A percentile compares a stretch with the other conserved stretches of the same genome.
phyloP scores from a whole-genome alignment of 768 basidiomycete genomes.

The Pleurotus cornucopiae region DNA sequence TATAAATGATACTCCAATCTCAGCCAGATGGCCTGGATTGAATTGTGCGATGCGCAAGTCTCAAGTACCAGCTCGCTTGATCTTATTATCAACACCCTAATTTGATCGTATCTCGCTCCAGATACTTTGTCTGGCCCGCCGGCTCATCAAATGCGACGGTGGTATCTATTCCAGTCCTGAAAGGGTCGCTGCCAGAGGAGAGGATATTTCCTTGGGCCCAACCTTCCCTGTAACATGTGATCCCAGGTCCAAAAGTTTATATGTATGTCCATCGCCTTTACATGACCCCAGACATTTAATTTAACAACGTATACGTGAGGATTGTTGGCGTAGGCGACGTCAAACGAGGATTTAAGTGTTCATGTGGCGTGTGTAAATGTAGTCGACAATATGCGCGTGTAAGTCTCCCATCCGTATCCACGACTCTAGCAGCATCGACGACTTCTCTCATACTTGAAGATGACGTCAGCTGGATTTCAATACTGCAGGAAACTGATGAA shows the following conservation, averaged over 20 bases:
- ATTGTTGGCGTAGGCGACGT: no score
- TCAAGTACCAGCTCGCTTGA: not conserved
- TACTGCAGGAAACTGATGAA: no score
- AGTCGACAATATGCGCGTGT: no score
- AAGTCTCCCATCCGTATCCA: no score
- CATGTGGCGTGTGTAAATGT: no score
- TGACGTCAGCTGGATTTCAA: no score
- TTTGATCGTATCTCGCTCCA: not conserved
- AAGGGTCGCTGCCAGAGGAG: not conserved
- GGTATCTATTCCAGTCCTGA: conserved; percentile 5
- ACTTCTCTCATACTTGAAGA: no score
- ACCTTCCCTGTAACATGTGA: not conserved
- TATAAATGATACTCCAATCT: conserved; percentile 5
- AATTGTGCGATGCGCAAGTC: not conserved
- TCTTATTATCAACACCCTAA: not conserved
- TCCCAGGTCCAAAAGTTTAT: not conserved
- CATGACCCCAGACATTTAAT: no score
- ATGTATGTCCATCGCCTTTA: no score
- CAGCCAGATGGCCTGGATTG: conserved; percentile 1
- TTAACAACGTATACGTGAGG: no score
- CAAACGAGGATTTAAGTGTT: no score
- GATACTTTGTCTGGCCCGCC: conserved; percentile 9
- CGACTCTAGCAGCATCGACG: no score
- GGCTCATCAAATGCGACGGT: conserved; percentile 3
- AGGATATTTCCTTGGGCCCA: not conserved